phyloP scores from a whole-genome alignment of 2,329 filamentous ascomycete species.

The Talaromyces verruculosus region DNA sequence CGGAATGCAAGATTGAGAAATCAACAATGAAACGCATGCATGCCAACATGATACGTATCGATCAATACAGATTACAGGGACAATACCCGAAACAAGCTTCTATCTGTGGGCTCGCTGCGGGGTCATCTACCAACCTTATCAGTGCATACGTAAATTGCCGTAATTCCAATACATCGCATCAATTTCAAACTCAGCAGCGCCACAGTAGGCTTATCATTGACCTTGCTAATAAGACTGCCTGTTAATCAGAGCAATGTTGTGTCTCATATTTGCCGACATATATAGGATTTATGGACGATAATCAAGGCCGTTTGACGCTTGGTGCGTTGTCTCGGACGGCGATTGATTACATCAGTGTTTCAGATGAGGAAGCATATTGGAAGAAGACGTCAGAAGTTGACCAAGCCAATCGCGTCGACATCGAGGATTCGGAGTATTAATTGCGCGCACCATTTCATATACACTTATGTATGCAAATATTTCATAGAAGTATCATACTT shows the following conservation, averaged over 20 bases:
- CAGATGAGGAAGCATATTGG: no score
- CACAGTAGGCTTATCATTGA: neutral
- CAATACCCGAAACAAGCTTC: conserved; percentile 4
- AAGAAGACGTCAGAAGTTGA: no score
- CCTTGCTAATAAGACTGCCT: neutral
- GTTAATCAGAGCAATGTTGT: neutral
- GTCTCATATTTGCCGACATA: neutral
- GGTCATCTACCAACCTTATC: conserved; percentile 9
- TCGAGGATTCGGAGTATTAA: no score
- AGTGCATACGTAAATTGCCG: neutral
- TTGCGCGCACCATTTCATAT: no score
- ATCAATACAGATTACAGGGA: neutral
- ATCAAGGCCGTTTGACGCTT: neutral
- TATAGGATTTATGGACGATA: neutral
- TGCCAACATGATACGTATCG: neutral
- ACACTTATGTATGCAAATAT: no score
- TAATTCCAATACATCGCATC: neutral
- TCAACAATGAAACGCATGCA: neutral
- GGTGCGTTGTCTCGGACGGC: no score
- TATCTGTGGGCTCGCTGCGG: conserved; percentile 5
- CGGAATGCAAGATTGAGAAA: neutral
- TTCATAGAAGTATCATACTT: no score
- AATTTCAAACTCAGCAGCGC: neutral
- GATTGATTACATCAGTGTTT: no score
- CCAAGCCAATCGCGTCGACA: no score